These are phyloP conservation scores for Cordyceps pruinosa DNA, from an alignment of 2,329 filamentous ascomycete species.

Conservation along the genomic window DNA sequence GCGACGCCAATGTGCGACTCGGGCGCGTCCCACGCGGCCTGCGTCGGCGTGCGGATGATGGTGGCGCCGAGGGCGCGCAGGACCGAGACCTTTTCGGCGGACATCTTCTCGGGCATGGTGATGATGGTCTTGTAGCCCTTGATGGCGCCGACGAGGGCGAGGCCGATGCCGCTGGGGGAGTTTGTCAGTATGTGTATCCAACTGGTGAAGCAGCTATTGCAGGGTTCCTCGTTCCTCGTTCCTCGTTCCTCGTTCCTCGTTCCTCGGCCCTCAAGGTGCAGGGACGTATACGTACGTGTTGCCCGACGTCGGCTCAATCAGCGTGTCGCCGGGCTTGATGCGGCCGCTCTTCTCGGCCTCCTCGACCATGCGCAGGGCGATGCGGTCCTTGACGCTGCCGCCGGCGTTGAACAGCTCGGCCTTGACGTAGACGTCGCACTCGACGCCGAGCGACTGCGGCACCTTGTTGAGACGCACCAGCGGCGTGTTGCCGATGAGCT, in stretches of 20 bases:
- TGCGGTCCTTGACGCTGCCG: constrained; percentile 89
- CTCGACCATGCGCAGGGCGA: constrained; percentile 95
- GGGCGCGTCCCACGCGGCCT: constrained; percentile 88
- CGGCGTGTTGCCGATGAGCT: constrained; percentile 94
- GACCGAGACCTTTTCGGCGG: constrained; percentile 93
- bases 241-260: too few relatives aligned
- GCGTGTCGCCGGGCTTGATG: constrained; percentile 92
- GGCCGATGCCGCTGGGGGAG: constrained; percentile 66
- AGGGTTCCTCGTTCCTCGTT: too few relatives aligned
- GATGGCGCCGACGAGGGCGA: constrained; percentile 88
- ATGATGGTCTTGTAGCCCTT: constrained; percentile 99
- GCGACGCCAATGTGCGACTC: constrained; percentile 98
- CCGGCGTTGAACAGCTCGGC: constrained; percentile 91
- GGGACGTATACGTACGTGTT: constrained; percentile 64
- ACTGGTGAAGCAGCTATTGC: not conserved
- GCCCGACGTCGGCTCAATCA: constrained; percentile 96
- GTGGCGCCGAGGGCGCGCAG: constrained; percentile 89
- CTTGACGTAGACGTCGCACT: constrained; percentile 85
- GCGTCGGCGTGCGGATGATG: constrained; percentile 94
- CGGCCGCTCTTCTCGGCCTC: constrained; percentile 84
- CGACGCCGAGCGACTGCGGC: constrained; percentile 81
- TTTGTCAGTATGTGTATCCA: constrained; percentile 24
- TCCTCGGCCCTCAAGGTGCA: not conserved
- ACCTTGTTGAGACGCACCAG: constrained; percentile 90
- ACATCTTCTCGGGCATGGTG: constrained; percentile 99